Percentiles rank a stretch among this genome's conserved stretches.
These are phyloP conservation scores for Agapanthus africanus DNA, from an alignment of 106 monocot genomes.

Conservation along the genomic window DNA sequence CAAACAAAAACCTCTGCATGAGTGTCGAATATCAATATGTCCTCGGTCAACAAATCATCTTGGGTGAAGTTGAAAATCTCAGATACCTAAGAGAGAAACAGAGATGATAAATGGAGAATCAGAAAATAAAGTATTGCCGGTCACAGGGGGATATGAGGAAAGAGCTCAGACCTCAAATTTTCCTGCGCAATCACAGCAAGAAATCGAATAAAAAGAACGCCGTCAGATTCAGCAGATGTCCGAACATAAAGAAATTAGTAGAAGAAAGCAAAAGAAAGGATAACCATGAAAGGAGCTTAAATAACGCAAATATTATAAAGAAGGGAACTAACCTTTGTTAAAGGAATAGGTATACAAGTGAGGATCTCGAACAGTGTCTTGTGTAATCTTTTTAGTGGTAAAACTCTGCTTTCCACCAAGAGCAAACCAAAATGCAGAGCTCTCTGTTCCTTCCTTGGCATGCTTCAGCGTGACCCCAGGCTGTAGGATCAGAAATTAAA, in stretches of 20 bases:
- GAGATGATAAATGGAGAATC: neutral
- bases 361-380: constrained; percentile 82
- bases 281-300: neutral
- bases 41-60: constrained; percentile 89
- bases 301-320: neutral
- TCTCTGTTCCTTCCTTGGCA: constrained; percentile 95
- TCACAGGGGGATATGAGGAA: neutral
- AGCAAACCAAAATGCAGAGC: constrained; percentile 98
- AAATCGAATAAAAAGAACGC: constrained; percentile 9
- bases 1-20: constrained; percentile 90
- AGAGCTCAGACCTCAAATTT: constrained; percentile 69
- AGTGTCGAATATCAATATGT: constrained; percentile 81
- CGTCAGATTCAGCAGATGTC: neutral
- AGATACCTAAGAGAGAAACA: constrained; percentile 35
- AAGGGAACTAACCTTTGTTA: constrained; percentile 50
- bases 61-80: constrained; percentile 91
- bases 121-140: neutral
- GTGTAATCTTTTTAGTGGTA: constrained; percentile 49
- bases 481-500: constrained; percentile 19
- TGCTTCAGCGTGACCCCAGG: constrained; percentile 69
- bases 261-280: constrained; percentile 4
- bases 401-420: constrained; percentile 92
- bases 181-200: constrained; percentile 39
- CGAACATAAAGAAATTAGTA: constrained; percentile 4
- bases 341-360: constrained; percentile 78